A percentile compares a stretch with the other conserved stretches of the same genome.
Conservation (phyloP, 257 asterid genomes). For the Ilex asprella region DNA sequence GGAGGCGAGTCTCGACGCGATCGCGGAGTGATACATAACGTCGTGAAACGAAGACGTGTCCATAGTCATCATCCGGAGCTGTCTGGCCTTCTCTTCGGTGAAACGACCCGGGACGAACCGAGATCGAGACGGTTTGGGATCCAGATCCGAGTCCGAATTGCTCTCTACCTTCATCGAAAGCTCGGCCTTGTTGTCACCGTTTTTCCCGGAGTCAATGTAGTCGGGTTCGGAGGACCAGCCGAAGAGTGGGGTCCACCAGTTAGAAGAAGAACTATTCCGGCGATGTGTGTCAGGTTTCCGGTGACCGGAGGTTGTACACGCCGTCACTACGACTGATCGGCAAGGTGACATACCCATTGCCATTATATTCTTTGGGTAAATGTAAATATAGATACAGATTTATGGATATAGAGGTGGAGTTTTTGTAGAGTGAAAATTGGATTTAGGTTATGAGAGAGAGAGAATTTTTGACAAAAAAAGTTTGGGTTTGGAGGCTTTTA, state of each 20-base stretch:
- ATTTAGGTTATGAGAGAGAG: neutral
- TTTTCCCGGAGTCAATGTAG: neutral
- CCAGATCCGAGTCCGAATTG: neutral
- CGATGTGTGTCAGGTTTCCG: neutral
- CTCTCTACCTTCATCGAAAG: neutral
- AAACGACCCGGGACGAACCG: neutral
- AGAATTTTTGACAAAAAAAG: neutral
- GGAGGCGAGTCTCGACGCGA: neutral
- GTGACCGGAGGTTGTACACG: neutral
- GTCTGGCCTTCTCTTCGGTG: neutral
- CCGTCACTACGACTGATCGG: neutral
- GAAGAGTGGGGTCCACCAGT: neutral
- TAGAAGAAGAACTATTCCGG: neutral
- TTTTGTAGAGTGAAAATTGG: no score
- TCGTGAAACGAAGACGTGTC: neutral
- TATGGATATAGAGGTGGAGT: no score
- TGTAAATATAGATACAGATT: no score
- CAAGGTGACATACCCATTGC: neutral
- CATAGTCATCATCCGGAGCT: neutral
- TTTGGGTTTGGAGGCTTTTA: no score
- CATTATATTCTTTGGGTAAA: neutral
- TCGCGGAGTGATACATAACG: neutral
- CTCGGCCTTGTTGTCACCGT: neutral
- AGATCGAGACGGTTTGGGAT: neutral
- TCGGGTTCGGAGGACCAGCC: neutral